Evolutionary conservation across 139 green algal species (phyloP).

Genomic region (Microglena sp.): DNA sequence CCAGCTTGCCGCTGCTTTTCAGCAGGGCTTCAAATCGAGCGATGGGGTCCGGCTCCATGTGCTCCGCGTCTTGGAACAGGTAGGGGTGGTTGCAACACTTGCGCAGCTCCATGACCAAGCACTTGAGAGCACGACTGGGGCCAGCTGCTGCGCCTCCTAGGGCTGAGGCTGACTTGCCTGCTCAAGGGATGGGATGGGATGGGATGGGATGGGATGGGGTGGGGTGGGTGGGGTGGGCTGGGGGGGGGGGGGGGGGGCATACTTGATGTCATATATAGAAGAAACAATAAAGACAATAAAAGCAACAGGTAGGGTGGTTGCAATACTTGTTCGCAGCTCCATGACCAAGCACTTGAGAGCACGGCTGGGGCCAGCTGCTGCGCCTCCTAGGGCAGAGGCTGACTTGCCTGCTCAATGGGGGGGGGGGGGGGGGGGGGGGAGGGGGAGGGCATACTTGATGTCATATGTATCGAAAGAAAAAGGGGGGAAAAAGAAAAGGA

Average conservation of each 20-base stretch:
- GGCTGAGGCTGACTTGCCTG: too few species aligned
- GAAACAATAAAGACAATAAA: too few species aligned
- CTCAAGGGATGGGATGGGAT: too few species aligned
- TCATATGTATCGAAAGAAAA: too few species aligned
- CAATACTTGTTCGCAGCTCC: conserved; percentile 66
- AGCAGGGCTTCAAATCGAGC: conserved; percentile 11
- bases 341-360: conserved; percentile 31
- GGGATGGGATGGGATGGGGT: too few species aligned
- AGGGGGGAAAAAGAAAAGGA: too few species aligned
- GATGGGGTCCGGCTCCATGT: neutral
- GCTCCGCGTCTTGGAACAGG: conserved; percentile 28
- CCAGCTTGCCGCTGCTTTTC: conserved; percentile 65
- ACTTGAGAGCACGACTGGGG: conserved; percentile 23
- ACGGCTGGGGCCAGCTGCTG: neutral
- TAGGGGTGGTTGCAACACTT: conserved; percentile 72
- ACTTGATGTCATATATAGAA: too few species aligned
- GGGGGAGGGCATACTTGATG: too few species aligned
- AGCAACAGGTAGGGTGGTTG: conserved; percentile 54
- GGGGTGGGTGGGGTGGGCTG: too few species aligned
- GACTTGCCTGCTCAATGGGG: neutral
- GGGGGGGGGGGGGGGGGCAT: too few species aligned
- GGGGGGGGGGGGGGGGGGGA: too few species aligned
- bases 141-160: neutral
- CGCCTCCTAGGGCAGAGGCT: neutral
- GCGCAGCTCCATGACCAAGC: conserved; percentile 61